phyloP scores from a whole-genome alignment of 352 stramenopile genomes.

The Phytopythium chamaehyphon region DNA sequence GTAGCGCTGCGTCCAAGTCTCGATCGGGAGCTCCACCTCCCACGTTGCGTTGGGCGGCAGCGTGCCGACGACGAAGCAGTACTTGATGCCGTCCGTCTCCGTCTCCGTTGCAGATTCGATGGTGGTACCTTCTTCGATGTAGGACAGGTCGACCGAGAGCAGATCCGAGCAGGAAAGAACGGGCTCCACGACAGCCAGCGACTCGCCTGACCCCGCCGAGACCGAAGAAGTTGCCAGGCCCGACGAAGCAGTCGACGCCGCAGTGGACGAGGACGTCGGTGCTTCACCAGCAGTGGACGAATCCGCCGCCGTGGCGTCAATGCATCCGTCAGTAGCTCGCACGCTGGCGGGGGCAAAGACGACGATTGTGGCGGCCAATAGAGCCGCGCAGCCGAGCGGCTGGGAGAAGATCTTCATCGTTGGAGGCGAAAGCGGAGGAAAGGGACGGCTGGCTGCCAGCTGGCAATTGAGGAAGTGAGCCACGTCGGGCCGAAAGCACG shows the following conservation, averaged over 20 bases:
- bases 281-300: conserved; percentile 3
- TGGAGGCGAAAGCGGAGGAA: too few species aligned
- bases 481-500: too few species aligned
- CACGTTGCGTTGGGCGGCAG: conserved; percentile 24
- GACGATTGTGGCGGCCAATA: conserved; percentile 2
- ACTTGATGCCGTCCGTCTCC: conserved; percentile 16
- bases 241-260: neutral
- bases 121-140: conserved; percentile 15
- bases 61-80: conserved; percentile 28
- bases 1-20: conserved; percentile 35
- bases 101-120: conserved; percentile 18
- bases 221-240: neutral
- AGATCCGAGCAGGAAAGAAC: conserved; percentile 18
- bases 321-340: conserved; percentile 8
- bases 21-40: conserved; percentile 22
- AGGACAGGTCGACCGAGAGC: conserved; percentile 15
- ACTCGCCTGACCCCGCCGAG: conserved; percentile 13
- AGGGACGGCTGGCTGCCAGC: too few species aligned
- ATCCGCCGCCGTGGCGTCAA: conserved; percentile 6
- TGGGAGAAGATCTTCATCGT: conserved; percentile 12
- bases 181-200: conserved; percentile 17
- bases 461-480: too few species aligned
- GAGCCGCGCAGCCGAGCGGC: conserved; percentile 1
- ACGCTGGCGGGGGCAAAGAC: conserved; percentile 1
- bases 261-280: conserved; percentile 1